A percentile compares a stretch with the other conserved stretches of the same genome.
These are phyloP conservation scores for Candida coleopterorum DNA, from an alignment of 805 yeast genomes.

Conservation along the genomic window DNA sequence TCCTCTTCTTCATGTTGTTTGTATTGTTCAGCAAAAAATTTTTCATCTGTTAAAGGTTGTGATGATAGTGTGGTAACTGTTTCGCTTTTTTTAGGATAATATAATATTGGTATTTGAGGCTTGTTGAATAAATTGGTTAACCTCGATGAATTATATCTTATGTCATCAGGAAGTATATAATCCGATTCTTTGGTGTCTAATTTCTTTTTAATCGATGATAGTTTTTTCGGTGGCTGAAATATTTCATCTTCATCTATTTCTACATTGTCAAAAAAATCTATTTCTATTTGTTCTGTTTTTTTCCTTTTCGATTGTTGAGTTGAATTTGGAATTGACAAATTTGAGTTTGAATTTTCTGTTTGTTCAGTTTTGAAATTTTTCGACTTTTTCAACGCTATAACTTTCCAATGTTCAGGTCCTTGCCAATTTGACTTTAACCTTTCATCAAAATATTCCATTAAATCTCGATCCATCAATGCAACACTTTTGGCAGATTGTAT, in stretches of 20 bases:
- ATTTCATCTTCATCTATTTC: conserved; percentile 30
- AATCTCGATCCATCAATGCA: conserved; percentile 48
- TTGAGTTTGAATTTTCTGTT: conserved; percentile 4
- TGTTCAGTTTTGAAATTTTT: conserved; percentile 18
- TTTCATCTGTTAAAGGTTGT: conserved; percentile 51
- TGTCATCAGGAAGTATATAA: conserved; percentile 66
- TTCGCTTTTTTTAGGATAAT: conserved; percentile 12
- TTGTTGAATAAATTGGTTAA: conserved; percentile 66
- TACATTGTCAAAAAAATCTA: conserved; percentile 26
- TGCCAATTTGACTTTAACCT: conserved; percentile 73
- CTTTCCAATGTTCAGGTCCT: conserved; percentile 90
- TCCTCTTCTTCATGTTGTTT: conserved; percentile 37
- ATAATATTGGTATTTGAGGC: conserved; percentile 36
- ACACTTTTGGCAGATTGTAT: conserved; percentile 9
- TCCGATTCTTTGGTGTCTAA: conserved; percentile 5
- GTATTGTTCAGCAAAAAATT: conserved; percentile 69
- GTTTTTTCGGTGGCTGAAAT: conserved; percentile 29
- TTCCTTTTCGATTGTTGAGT: background rate
- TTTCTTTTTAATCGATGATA: conserved; percentile 11
- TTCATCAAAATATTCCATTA: conserved; percentile 79
- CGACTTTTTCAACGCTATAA: conserved; percentile 50
- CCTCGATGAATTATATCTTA: conserved; percentile 63
- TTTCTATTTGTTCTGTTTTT: conserved; percentile 19
- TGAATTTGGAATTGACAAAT: background rate
- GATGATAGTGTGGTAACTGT: background rate